Percentiles rank a stretch among this genome's conserved stretches.
phyloP scores from a whole-genome alignment of 1,284 basidiomycete species.

The Irpex rosettiformis region DNA sequence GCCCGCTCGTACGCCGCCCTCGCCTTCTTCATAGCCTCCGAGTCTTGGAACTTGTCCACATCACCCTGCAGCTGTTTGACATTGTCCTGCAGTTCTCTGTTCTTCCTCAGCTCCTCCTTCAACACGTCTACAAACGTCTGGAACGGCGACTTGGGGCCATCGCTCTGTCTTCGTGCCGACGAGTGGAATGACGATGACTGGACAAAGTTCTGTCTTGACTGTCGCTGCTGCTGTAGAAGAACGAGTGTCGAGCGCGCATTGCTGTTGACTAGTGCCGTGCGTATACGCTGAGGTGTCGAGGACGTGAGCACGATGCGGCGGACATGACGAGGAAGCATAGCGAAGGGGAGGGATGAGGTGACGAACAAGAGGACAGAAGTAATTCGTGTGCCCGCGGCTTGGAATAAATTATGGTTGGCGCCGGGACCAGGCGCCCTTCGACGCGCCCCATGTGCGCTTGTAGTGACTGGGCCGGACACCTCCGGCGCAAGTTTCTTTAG shows the following conservation, averaged over 20 bases:
- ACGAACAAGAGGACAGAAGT: neutral
- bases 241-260: conserved; percentile 13
- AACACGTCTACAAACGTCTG: conserved; percentile 95
- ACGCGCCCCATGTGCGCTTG: neutral
- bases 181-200: conserved; percentile 55
- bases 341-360: conserved; percentile 2
- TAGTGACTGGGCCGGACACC: neutral
- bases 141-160: conserved; percentile 86
- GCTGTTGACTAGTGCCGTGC: conserved; percentile 20
- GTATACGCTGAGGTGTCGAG: conserved; percentile 25
- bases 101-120: conserved; percentile 90
- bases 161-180: conserved; percentile 56
- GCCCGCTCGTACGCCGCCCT: conserved; percentile 91
- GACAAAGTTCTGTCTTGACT: conserved; percentile 5
- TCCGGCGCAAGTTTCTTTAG: neutral
- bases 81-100: conserved; percentile 92
- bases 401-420: neutral
- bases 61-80: conserved; percentile 97
- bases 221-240: conserved; percentile 16
- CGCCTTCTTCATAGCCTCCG: conserved; percentile 93
- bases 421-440: no score
- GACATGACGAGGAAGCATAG: conserved; percentile 30
- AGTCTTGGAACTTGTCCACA: conserved; percentile 95
- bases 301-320: conserved; percentile 24
- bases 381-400: neutral